Evolutionary conservation across 345 rosid genomes (phyloP), one percentile per base, ranked within the genome.

Genomic region (Melaleuca alternifolia): DNA sequence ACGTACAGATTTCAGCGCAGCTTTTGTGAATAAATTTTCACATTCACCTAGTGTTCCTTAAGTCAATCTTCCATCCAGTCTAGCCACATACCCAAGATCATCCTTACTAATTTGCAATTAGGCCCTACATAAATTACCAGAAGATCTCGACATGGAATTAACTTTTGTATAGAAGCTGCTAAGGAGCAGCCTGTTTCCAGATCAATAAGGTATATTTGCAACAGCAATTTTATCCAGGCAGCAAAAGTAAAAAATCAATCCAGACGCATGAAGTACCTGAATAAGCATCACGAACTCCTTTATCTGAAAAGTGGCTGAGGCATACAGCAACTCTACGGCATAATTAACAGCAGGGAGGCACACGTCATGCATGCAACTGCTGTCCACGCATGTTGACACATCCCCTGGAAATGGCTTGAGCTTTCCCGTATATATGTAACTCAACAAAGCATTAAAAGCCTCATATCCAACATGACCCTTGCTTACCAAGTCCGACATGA

Each of bases 361-460:
- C 16, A 92, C 94, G 50, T 85, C 87, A 71, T 93, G 95, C 1
- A 12, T 50, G 82, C 95, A 93, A 21, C 16, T 51, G 30, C 50
- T 51, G 37, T 93, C 93, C 51, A 92, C 92, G 71, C 95, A 93
- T 1, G 89, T 89, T 5, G 92, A 91, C n/a, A 93, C 94, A 21
- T 88, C 93, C 51, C 13, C 75, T 4, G 92, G 93, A 15, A 88
- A 51, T 52, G 62, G 85, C 75, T 37, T 84, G 6, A 92, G 85
- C 90, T 89, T 91, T 46, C 92, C 95, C 6, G 92, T 91, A 28
- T 92, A 93, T 51, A 92, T 33, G 84, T 93, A 93, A 21, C 84
- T 76, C 89, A 93, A 86, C 30, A 93, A 87, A 11, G 86, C 85
- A 8, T 37, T 53, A 62, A 93, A 88, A 10, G 94, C 92, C 85